phyloP scores from a whole-genome alignment of 768 basidiomycete genomes.

The Termitomyces sp. region DNA sequence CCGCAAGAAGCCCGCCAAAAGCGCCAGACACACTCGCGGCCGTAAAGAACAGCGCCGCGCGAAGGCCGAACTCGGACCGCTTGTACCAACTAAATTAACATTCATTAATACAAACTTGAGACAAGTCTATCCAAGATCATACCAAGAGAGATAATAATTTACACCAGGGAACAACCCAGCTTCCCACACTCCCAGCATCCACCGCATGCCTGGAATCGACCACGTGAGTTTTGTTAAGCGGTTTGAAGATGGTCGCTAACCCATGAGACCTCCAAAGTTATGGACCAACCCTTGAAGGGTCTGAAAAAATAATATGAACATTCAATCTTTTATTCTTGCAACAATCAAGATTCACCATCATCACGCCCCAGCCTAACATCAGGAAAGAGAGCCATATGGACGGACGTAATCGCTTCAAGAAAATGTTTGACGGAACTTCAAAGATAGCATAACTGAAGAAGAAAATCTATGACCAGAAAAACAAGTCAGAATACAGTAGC shows the following conservation, averaged over 20 bases:
- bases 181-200: conserved; percentile 73
- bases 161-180: conserved; percentile 66
- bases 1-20: conserved; percentile 74
- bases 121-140: conserved; percentile 13
- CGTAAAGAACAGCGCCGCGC: conserved; percentile 68
- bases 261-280: conserved; percentile 66
- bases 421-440: conserved; percentile 74
- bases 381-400: conserved; percentile 74
- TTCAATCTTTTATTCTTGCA: neutral
- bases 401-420: conserved; percentile 70
- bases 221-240: neutral
- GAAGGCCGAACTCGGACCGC: conserved; percentile 72
- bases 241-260: conserved; percentile 30
- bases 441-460: conserved; percentile 71
- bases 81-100: conserved; percentile 44
- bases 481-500: neutral
- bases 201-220: conserved; percentile 53
- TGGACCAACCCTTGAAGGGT: conserved; percentile 70
- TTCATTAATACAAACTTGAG: neutral
- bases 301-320: conserved; percentile 33
- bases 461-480: conserved; percentile 28
- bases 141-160: conserved; percentile 74
- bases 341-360: conserved; percentile 50
- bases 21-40: conserved; percentile 83
- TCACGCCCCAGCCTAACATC: conserved; percentile 74